Evolutionary conservation across 2,329 filamentous ascomycete species (phyloP), one percentile per base, ranked within the genome.

Genomic region (Colletotrichum chrysophilum): DNA sequence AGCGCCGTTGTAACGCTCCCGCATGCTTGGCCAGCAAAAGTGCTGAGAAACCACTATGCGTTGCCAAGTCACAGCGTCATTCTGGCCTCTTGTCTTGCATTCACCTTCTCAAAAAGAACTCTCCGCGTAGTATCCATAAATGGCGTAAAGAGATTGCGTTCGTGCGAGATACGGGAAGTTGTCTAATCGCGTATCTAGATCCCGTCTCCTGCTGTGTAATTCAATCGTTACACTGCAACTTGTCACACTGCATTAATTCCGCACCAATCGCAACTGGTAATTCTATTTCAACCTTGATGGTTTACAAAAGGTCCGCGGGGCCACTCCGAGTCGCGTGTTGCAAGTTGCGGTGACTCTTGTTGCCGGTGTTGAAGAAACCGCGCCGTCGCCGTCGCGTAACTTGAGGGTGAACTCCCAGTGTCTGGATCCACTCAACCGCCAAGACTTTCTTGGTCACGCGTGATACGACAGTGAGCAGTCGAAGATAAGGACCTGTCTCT

Each of bases 81-180:
- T 56, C 16, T 48, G 64, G 43, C 43, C 43, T n/a, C 26, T 48
- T 58, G n/a, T 28, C 14, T 24, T 5, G 21, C 7, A 64, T 21
- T 58, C 73, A 72, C 73, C 69, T 75, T 75, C 73, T 75, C n/a
- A 38, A 75, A 66, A 64, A 32, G 56, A 75, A 64, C n/a, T 18
- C 2, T 7, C 32, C 24, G 34, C 16, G 69, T 67, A 58, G 21
- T 34, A 68, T 68, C 21, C n/a, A n/a, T 48, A 30, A 13, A 75
- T 75, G 62, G 73, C 56, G 73, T 75, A 69, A 75, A 72, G 43
- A 75, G 56, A 72, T 66, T 68, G n/a, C 62, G 32, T 67, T 72
- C 38, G 69, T 72, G 73, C 69, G 69, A 72, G 69, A 75, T 75
- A 68, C 58, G 58, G 58, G 9, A 32, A n/a, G 56, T 60, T 32